Base-by-base conservation (phyloP, 768 basidiomycete genomes). In the Pisolithus tinctorius region DNA sequence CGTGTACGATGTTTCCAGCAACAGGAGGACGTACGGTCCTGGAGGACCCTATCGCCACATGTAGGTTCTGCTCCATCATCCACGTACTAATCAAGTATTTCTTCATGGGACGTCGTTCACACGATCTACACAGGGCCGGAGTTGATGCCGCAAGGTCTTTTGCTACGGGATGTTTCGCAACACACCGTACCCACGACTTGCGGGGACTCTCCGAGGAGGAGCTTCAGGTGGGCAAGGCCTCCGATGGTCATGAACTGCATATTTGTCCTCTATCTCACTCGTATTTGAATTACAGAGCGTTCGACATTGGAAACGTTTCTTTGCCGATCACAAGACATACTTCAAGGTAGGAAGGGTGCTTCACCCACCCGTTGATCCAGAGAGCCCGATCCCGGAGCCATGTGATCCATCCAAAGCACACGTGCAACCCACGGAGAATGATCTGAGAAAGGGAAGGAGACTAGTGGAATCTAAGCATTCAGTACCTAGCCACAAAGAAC, bases 101-200 rank as follows among this genome's bases (percentile, higher is more conserved):
- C 45, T 57, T 55, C 54, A 56, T 60, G 56, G 60, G 50, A 52
- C 63, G 50, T 54, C 50, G 59, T 57, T 48, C 42, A 60, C 49
- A 55, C 51, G 54, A 36, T 60, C n/a, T 29, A 27, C 43, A 77
- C 57, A 79, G 88, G 69, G 84, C 90, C 56, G 93, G 94, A 11
- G 69, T 78, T 48, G 93, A 97, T 67, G 92, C 90, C n/a, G 88
- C 90, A 26, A 75, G 94, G 58, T 87, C 93, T 0, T 98, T 92
- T 67, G 90, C 80, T 42, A 98, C 94, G 2, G 93, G 93, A 9
- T 98, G 94, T 66, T 96, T 97, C 74, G 77, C 82, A 59, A 81
- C 81, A 4, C 94, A 98, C 69, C 80, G 82, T 42, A 97, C 93
- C 37, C 87, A 96, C 70, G 94, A 98, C 71, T 73, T 86, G 54